phyloP scores from a whole-genome alignment of 805 yeast genomes.

The Maudiozyma serrabonitensis region DNA sequence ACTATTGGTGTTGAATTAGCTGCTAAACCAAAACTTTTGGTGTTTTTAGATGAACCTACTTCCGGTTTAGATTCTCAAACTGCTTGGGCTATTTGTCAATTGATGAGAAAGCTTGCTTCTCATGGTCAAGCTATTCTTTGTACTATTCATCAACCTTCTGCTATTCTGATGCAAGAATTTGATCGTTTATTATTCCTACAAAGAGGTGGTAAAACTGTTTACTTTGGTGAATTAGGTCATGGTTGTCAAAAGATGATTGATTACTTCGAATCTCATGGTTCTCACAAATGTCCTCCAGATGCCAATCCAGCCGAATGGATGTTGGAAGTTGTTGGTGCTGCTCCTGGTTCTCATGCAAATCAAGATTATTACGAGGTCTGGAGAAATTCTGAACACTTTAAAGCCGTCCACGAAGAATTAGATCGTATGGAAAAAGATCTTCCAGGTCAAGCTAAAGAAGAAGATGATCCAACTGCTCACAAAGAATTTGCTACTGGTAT shows the following conservation, averaged over 20 bases:
- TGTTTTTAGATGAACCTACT: constrained; percentile 57
- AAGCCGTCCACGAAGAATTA: constrained; percentile 50
- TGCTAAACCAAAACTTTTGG: constrained; percentile 47
- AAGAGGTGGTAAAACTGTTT: constrained; percentile 63
- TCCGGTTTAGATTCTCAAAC: constrained; percentile 52
- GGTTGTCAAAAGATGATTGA: constrained; percentile 48
- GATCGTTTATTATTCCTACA: constrained; percentile 65
- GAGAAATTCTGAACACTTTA: constrained; percentile 57
- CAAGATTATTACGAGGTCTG: constrained; percentile 73
- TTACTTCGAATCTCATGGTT: constrained; percentile 59
- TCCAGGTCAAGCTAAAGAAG: constrained; percentile 21
- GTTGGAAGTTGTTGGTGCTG: constrained; percentile 78
- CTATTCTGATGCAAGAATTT: constrained; percentile 64
- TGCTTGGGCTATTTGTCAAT: constrained; percentile 51
- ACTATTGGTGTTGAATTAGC: constrained; percentile 58
- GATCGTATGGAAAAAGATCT: constrained; percentile 54
- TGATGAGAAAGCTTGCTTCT: constrained; percentile 47
- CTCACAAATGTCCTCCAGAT: constrained; percentile 52
- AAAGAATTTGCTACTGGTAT: constrained; percentile 38
- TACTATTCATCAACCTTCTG: constrained; percentile 71
- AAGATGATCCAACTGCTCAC: constrained; percentile 25
- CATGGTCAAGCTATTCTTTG: constrained; percentile 63
- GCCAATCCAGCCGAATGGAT: constrained; percentile 90
- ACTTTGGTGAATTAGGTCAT: constrained; percentile 60
- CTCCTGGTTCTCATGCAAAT: constrained; percentile 66